Conservation (phyloP, 805 yeast species). For the Yarrowia porcina region DNA sequence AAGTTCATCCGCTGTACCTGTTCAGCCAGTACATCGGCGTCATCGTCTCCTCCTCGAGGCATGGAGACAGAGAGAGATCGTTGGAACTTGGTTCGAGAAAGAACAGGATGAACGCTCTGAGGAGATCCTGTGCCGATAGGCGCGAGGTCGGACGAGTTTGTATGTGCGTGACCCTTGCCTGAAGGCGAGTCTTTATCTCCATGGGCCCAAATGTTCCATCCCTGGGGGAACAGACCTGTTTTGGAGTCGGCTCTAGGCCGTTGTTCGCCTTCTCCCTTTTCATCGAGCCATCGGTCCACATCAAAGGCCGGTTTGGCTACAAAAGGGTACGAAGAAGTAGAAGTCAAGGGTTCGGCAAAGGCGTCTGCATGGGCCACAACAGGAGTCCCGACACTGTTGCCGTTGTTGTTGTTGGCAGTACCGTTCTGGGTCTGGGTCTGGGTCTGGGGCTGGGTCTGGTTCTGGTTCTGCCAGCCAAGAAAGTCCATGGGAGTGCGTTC, state of each 20-base stretch:
- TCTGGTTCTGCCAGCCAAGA: constrained; percentile 11
- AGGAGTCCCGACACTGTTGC: background rate
- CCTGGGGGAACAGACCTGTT: constrained; percentile 17
- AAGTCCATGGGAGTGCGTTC: constrained; percentile 23
- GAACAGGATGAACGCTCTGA: constrained; percentile 18
- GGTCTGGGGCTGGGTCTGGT: too few species aligned
- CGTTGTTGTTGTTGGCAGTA: background rate
- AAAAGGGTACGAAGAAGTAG: constrained; percentile 23
- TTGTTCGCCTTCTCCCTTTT: background rate
- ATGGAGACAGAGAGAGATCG: constrained; percentile 19
- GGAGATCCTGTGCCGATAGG: constrained; percentile 20
- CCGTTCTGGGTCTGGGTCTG: background rate
- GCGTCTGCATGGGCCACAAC: background rate
- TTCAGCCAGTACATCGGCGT: constrained; percentile 9
- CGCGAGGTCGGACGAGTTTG: constrained; percentile 15
- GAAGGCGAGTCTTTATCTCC: constrained; percentile 12
- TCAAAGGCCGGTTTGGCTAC: constrained; percentile 22
- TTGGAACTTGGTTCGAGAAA: constrained; percentile 21
- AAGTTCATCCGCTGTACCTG: constrained; percentile 18
- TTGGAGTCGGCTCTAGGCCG: constrained; percentile 19
- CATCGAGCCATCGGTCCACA: constrained; percentile 21
- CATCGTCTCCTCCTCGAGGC: constrained; percentile 18
- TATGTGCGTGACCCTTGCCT: constrained; percentile 7
- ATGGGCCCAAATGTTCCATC: constrained; percentile 25
- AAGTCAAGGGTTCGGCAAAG: constrained; percentile 24